These are phyloP conservation scores for Priceomyces medius DNA, from an alignment of 805 yeast genomes.

Conservation along the genomic window DNA sequence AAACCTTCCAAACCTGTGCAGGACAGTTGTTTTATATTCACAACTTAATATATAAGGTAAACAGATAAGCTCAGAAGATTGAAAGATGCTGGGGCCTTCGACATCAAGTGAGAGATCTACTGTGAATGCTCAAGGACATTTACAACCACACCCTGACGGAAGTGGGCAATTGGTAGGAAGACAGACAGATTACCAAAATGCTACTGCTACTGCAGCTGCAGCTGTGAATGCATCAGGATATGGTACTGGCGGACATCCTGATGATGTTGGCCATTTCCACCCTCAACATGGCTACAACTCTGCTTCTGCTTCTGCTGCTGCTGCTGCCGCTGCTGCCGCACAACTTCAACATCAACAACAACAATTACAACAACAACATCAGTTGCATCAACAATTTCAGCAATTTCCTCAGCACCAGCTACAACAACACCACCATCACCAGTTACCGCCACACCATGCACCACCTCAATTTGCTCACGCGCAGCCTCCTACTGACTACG, in stretches of 20 bases:
- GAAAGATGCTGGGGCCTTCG: conserved; percentile 28
- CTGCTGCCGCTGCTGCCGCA: conserved; percentile 17
- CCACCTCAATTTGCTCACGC: conserved; percentile 10
- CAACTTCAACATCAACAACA: conserved; percentile 14
- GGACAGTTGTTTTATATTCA: conserved; percentile 23
- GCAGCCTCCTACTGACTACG: conserved; percentile 13
- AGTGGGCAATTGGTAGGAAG: conserved; percentile 11
- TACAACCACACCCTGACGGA: conserved; percentile 12
- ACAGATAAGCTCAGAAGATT: conserved; percentile 1
- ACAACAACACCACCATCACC: conserved; percentile 16
- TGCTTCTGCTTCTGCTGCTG: conserved; percentile 16
- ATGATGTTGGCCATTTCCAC: conserved; percentile 12
- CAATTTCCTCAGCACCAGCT: conserved; percentile 12
- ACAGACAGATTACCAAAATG: conserved; percentile 13
- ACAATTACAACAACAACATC: conserved; percentile 14
- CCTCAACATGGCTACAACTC: conserved; percentile 20
- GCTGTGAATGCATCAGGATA: conserved; percentile 15
- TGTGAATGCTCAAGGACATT: conserved; percentile 13
- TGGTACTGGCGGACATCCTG: conserved; percentile 12
- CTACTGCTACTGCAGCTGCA: conserved; percentile 18
- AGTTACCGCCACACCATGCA: conserved; percentile 16
- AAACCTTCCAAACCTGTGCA: conserved; percentile 19
- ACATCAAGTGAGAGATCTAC: conserved; percentile 31
- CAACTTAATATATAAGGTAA: conserved; percentile 9
- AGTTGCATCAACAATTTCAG: conserved; percentile 11